These are phyloP conservation scores for Cyberlindnera maritima DNA, from an alignment of 805 yeast species.

Conservation along the genomic window DNA sequence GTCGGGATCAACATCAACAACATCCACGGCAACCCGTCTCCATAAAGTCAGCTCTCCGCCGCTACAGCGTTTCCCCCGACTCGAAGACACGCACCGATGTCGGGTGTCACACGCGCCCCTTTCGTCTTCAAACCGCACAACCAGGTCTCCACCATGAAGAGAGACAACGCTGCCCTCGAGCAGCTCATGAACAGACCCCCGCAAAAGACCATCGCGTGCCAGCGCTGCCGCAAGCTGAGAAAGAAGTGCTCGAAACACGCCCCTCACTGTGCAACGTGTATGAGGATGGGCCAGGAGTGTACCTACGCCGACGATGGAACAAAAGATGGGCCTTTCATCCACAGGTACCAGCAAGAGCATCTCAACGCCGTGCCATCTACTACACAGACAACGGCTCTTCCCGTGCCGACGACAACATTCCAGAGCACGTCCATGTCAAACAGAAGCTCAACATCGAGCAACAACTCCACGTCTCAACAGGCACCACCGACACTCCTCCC, in stretches of 20 bases:
- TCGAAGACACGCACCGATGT: too few relatives aligned
- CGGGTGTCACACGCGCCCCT: not conserved
- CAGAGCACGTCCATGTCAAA: too few relatives aligned
- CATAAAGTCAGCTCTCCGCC: too few relatives aligned
- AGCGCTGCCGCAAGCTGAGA: slow-evolving; percentile 32
- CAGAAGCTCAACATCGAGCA: not conserved
- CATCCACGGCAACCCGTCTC: not conserved
- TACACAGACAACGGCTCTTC: not conserved
- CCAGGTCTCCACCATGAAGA: slow-evolving; percentile 14
- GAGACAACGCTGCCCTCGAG: slow-evolving; percentile 5
- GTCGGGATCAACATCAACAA: not conserved
- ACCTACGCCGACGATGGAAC: slow-evolving; percentile 23
- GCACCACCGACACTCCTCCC: slow-evolving; percentile 5
- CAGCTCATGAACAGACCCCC: slow-evolving; percentile 9
- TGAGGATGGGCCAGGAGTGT: slow-evolving; percentile 38
- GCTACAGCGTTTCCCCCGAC: too few relatives aligned
- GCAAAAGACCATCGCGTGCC: slow-evolving; percentile 26
- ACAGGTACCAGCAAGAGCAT: not conserved
- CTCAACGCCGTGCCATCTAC: too few relatives aligned
- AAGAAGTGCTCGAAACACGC: slow-evolving; percentile 51
- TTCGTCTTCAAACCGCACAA: slow-evolving; percentile 20
- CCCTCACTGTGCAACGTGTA: slow-evolving; percentile 48
- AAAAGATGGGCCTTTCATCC: not conserved
- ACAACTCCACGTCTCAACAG: not conserved
- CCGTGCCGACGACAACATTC: not conserved